Base-by-base conservation (phyloP, 192 early-diverging fungal species). In the Oehlia diaphana region DNA sequence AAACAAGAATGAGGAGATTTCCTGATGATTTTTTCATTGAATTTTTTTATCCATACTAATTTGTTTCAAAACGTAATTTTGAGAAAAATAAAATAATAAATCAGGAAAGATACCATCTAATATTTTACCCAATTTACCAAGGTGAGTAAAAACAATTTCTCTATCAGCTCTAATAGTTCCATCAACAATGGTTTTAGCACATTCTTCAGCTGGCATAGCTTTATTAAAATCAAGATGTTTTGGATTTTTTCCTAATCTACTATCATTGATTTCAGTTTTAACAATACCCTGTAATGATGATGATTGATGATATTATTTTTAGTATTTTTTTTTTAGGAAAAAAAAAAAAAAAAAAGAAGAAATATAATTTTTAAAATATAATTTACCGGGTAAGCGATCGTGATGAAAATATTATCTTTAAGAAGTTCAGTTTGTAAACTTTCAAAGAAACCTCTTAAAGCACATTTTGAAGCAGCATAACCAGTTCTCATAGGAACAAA, bases 361-460 rank as follows among this genome's bases (percentile, higher is more conserved):
- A 26, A 26, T 26, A 26, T 26, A 26, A 26, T 26, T 26, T n/a
- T 26, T 26, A 26, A 65, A 65, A 31, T 0, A 33, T 33, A n/a
- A 31, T 14, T 69, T 69, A 70, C 75, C n/a, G 75, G 63, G 31
- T 77, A 77, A 66, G 42, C 39, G 8, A 77, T 77, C 2, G 63
- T 65, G 16, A 77, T 16, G 28, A 42, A 66, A 39, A 77, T 66
- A 14, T 77, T 63, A 28, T 77, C 13, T 1, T 77, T 31, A 33
- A 31, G 23, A 49, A 77, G 13, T 47, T 77, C 75, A 10, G 9
- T 1, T 47, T 66, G 75, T 42, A 77, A 77, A 42, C 23, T 53
- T 47, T 77, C 75, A 65, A 64, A 77, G 64, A 77, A 77, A 19
- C 75, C 75, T 77, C 42, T 77, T 19, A 63, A 37, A 44, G 75